Evolutionary conservation across 352 stramenopile genomes (phyloP), one percentile per base, ranked within the genome.

Genomic region (Phytophthora ramorum): DNA sequence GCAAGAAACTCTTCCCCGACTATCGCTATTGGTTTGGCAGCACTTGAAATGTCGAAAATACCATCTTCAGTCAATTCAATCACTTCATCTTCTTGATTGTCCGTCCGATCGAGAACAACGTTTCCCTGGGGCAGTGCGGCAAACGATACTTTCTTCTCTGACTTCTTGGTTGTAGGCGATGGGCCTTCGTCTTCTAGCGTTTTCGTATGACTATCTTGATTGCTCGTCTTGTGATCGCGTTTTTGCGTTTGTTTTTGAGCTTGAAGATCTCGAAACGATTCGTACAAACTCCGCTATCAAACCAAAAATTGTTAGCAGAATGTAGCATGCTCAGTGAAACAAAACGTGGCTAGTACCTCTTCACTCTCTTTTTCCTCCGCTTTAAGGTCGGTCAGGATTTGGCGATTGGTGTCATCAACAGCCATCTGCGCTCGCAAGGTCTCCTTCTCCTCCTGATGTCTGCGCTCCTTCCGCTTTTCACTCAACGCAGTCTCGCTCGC

Each of bases 381-480:
- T 44, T 95, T 93, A 14, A 93, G 64, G 49, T 95, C 85, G 4
- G 66, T 63, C 9, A 95, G 66, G 17, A 93, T 76, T 58, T 93
- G 85, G 4, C 85, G 81, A 46, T 92, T 92, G 7, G 70, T 62
- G 43, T 95, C 85, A 38, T 93, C 87, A 8, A 95, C 79, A 1
- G 79, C 81, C 87, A 95, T 93, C 54, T 95, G 87, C 3, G 86
- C 87, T 3, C 87, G 81, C 30, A 95, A 63, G 10, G 82, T 89
- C 22, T 87, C 79, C 50, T 90, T 91, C 57, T 95, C 85, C 32
- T 91, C 87, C 19, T 78, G 55, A 38, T 92, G 71, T 35, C 77
- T 85, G 12, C 65, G 63, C 1, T 92, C 78, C 47, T 85, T 85
- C 10, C 81, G 71, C 40, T 84, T 85, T 20, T 79, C 73, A 2